A percentile compares a stretch with the other conserved stretches of the same genome.
These are phyloP conservation scores for Nemophila menziesii DNA, from an alignment of 257 asterid species.

Conservation along the genomic window DNA sequence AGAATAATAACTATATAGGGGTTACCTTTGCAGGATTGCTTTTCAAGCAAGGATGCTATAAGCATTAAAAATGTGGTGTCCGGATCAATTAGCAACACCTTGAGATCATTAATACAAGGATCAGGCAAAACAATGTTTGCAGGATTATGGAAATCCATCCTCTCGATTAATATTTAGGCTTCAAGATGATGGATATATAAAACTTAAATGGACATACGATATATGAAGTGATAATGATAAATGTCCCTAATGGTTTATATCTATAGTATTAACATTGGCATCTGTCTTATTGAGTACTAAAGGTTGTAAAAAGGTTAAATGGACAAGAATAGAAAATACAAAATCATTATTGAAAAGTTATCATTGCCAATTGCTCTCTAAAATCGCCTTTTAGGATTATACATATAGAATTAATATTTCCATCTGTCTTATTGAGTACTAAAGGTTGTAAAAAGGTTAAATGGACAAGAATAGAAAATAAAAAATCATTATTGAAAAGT, in stretches of 20 bases:
- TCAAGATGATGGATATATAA: background rate
- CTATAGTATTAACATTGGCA: too few relatives aligned
- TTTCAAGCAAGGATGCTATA: conserved; percentile 7
- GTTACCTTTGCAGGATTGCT: conserved; percentile 17
- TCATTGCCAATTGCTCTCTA: too few relatives aligned
- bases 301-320: too few relatives aligned
- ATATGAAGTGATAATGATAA: background rate
- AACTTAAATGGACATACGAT: too few relatives aligned
- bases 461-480: too few relatives aligned
- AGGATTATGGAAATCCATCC: background rate
- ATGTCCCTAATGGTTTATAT: background rate
- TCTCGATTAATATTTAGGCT: background rate
- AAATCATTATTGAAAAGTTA: too few relatives aligned
- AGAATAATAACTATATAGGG: background rate
- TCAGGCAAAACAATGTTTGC: background rate
- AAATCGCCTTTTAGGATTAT: too few relatives aligned
- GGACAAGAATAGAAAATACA: too few relatives aligned
- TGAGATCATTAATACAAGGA: conserved; percentile 6
- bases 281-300: too few relatives aligned
- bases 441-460: too few relatives aligned
- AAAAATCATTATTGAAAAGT: too few relatives aligned
- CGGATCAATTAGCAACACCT: conserved; percentile 15
- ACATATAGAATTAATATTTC: background rate
- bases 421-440: background rate
- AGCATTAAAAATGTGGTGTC: conserved; percentile 3